Evolutionary conservation across 106 monocot species (phyloP).

Genomic region (Gastrodia elata): DNA sequence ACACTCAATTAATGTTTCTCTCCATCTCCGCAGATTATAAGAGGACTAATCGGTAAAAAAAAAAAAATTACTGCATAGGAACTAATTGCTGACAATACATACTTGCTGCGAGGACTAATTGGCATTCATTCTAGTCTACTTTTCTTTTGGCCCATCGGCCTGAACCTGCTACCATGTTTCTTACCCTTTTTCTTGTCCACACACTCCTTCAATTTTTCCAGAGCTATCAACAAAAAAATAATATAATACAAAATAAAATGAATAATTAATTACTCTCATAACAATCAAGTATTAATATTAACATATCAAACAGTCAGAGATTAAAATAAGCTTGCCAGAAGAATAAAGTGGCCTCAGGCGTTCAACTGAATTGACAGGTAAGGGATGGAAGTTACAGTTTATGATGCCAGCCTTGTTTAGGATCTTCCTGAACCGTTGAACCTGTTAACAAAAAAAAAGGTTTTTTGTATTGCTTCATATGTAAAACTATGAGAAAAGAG

Average conservation of each 20-base stretch:
- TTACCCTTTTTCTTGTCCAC: neutral
- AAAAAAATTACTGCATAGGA: no score
- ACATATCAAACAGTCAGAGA: no score
- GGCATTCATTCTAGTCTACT: conserved; percentile 1
- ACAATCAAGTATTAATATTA: no score
- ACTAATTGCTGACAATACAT: no score
- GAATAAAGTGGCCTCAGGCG: conserved; percentile 44
- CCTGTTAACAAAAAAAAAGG: conserved; percentile 24
- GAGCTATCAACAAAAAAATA: neutral
- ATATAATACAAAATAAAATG: no score
- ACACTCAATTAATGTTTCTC: no score
- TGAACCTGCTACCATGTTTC: neutral
- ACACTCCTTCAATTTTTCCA: conserved; percentile 1
- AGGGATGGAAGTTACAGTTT: conserved; percentile 28
- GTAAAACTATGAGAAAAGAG: no score
- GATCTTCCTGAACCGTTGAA: conserved; percentile 56
- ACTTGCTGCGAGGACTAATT: no score
- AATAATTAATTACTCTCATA: neutral
- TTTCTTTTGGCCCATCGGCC: neutral
- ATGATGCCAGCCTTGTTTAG: conserved; percentile 53
- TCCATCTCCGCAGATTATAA: no score
- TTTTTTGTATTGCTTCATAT: no score
- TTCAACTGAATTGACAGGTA: conserved; percentile 45
- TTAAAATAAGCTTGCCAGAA: conserved; percentile 36
- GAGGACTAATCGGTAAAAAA: no score